A percentile compares a stretch with the other conserved stretches of the same genome.
phyloP scores from a whole-genome alignment of 148 eudicot species.

The Vaccinium macrocarpon region DNA sequence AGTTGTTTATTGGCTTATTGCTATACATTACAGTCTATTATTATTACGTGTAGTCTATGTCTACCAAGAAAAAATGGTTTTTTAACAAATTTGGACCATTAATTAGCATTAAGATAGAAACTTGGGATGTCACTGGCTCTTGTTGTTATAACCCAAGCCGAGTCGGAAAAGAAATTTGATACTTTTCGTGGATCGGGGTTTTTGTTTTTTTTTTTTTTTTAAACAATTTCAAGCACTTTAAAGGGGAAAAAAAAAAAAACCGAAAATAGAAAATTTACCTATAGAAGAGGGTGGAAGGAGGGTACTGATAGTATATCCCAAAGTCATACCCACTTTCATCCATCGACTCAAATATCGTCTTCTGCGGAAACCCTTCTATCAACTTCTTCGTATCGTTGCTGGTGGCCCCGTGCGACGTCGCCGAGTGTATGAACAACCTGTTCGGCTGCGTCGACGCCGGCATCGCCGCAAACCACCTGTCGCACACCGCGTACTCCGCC shows the following conservation, averaged over 20 bases:
- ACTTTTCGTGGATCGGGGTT: too few species aligned
- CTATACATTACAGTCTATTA: too few species aligned
- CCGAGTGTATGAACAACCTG: conserved; percentile 62
- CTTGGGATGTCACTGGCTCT: too few species aligned
- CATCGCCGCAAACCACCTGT: conserved; percentile 65
- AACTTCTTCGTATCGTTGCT: not conserved
- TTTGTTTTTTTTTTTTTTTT: too few species aligned
- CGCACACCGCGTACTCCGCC: conserved; percentile 40
- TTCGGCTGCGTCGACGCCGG: conserved; percentile 77
- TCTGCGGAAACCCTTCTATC: conserved; percentile 14
- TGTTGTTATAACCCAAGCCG: too few species aligned
- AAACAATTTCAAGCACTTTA: not conserved
- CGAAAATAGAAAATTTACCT: not conserved
- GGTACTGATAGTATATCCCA: conserved; percentile 12
- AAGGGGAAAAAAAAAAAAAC: not conserved
- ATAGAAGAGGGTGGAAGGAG: conserved; percentile 10
- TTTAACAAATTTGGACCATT: too few species aligned
- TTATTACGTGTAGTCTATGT: too few species aligned
- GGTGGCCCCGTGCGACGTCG: conserved; percentile 28
- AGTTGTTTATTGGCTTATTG: too few species aligned
- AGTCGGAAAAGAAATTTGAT: too few species aligned
- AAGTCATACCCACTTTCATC: conserved; percentile 10
- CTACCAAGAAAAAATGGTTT: too few species aligned
- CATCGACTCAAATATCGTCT: conserved; percentile 11
- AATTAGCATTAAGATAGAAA: too few species aligned